Conservation (phyloP, 1,284 basidiomycete genomes). For the Puccinia hordei region DNA sequence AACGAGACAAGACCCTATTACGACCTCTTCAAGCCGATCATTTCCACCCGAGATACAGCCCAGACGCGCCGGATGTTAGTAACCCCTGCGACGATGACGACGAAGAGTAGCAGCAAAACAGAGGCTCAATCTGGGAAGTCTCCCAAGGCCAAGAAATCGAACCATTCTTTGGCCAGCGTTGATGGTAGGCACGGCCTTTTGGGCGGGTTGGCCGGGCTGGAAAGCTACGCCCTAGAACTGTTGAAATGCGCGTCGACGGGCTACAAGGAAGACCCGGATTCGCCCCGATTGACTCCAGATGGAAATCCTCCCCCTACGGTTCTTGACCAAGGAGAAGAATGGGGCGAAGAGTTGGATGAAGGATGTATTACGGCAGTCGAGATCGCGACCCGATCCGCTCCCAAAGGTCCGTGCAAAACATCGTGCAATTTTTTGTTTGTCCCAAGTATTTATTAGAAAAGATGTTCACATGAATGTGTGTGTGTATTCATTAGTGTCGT, state of each 20-base stretch:
- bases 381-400: constrained; percentile 80
- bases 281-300: neutral
- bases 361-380: constrained; percentile 88
- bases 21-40: constrained; percentile 61
- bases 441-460: constrained; percentile 31
- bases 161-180: neutral
- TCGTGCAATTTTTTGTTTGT: neutral
- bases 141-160: neutral
- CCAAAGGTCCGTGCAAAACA: constrained; percentile 69
- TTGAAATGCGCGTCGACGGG: neutral
- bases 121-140: neutral
- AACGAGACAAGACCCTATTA: constrained; percentile 60
- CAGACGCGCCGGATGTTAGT: neutral
- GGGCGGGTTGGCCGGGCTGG: neutral
- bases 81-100: neutral
- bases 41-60: constrained; percentile 51
- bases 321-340: neutral
- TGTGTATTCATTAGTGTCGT: constrained; percentile 69
- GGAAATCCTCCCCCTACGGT: neutral
- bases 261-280: too few relatives aligned
- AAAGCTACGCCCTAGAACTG: constrained; percentile 5
- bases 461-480: neutral
- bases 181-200: neutral
- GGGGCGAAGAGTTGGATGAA: constrained; percentile 56
- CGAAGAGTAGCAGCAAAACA: neutral